phyloP scores from a whole-genome alignment of 345 rosid species.

The Reutealis trisperma region DNA sequence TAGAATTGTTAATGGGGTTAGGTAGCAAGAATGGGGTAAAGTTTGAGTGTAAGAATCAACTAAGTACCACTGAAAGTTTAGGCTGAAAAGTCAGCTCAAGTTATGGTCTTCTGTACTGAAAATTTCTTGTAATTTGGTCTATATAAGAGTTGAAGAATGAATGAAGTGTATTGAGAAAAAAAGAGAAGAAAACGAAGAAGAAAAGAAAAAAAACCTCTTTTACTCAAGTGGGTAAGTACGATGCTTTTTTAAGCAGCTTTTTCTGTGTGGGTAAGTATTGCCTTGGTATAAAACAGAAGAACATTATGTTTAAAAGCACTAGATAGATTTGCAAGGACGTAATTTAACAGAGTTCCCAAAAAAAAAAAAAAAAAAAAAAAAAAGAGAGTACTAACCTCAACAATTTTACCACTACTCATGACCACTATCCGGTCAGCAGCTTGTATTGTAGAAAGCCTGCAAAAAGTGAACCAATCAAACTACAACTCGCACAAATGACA shows the following conservation, averaged over 20 bases:
- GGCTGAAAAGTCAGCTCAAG: too few relatives aligned
- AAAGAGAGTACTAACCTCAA: constrained; percentile 54
- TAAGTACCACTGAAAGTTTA: too few relatives aligned
- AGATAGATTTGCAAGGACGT: background rate
- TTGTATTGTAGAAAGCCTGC: constrained; percentile 90
- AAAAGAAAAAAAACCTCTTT: too few relatives aligned
- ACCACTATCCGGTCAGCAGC: constrained; percentile 92
- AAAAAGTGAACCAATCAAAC: constrained; percentile 21
- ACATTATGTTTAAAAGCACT: background rate
- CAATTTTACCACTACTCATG: constrained; percentile 74
- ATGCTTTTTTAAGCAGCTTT: constrained; percentile 1
- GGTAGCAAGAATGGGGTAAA: too few relatives aligned
- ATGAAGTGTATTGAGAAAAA: too few relatives aligned
- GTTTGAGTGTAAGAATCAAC: too few relatives aligned
- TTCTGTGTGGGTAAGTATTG: background rate
- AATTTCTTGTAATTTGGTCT: too few relatives aligned
- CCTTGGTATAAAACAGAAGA: background rate
- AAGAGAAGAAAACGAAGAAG: too few relatives aligned
- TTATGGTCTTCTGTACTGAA: too few relatives aligned
- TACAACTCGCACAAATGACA: constrained; percentile 5
- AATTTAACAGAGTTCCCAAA: background rate
- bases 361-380: background rate
- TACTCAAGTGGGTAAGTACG: background rate
- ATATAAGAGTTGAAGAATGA: too few relatives aligned
- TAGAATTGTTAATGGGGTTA: too few relatives aligned